Conservation (phyloP, 2,329 filamentous ascomycete genomes). For the Amauroascus niger region DNA sequence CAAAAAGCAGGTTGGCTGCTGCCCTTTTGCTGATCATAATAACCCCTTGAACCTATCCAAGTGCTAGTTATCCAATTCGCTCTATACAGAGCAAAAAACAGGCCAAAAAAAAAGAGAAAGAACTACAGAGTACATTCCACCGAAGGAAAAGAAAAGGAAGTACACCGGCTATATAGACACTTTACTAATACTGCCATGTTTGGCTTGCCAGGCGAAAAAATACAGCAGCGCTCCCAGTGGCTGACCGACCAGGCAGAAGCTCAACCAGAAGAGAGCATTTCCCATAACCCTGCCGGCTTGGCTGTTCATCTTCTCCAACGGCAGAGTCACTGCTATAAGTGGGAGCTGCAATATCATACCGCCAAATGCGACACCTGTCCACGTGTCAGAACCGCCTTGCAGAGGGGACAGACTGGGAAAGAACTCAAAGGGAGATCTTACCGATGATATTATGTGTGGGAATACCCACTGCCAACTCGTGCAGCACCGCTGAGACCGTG, state of each 20-base stretch:
- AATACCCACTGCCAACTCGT: constrained; percentile 85
- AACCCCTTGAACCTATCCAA: no score
- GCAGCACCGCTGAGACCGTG: constrained; percentile 73
- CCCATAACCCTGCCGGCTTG: constrained; percentile 69
- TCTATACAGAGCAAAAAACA: no score
- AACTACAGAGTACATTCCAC: not conserved
- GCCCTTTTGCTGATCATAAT: no score
- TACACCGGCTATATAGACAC: not conserved
- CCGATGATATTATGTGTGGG: constrained; percentile 90
- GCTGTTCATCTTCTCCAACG: constrained; percentile 67
- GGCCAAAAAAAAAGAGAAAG: no score
- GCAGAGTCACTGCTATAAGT: constrained; percentile 69
- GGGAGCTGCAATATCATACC: constrained; percentile 93
- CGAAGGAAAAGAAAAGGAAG: not conserved
- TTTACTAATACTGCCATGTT: constrained; percentile 71
- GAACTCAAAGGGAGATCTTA: constrained; percentile 32
- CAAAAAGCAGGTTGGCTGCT: no score
- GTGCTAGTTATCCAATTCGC: no score
- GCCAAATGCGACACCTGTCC: constrained; percentile 73
- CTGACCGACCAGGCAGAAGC: constrained; percentile 90
- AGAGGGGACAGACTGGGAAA: not conserved
- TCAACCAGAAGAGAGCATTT: constrained; percentile 93
- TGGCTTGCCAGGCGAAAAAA: constrained; percentile 97
- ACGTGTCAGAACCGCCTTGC: not conserved
- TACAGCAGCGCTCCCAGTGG: constrained; percentile 86